These are phyloP conservation scores for Ramalina intermedia DNA, from an alignment of 495 filamentous ascomycete genomes.

Conservation along the genomic window DNA sequence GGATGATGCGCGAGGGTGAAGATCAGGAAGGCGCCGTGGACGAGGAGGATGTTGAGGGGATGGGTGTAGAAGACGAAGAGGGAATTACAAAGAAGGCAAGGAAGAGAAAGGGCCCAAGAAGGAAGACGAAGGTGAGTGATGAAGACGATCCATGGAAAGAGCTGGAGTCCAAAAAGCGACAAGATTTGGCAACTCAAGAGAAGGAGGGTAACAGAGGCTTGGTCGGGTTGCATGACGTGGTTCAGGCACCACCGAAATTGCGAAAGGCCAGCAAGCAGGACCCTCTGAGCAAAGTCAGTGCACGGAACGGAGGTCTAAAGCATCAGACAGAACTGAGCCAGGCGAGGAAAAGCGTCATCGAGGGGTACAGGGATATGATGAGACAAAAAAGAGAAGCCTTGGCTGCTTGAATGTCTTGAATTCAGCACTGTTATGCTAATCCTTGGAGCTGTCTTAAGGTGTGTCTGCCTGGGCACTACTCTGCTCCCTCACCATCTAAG, in stretches of 20 bases:
- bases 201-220: slow-evolving; percentile 34
- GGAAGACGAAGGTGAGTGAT: slow-evolving; percentile 29
- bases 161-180: slow-evolving; percentile 37
- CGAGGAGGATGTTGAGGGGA: slow-evolving; percentile 48
- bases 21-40: slow-evolving; percentile 23
- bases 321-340: slow-evolving; percentile 68
- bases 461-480: neutral
- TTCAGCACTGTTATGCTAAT: neutral
- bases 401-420: neutral
- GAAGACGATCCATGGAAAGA: slow-evolving; percentile 73
- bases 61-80: slow-evolving; percentile 40
- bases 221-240: slow-evolving; percentile 58
- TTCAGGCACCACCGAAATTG: slow-evolving; percentile 65
- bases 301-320: slow-evolving; percentile 64
- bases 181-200: slow-evolving; percentile 19
- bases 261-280: slow-evolving; percentile 48
- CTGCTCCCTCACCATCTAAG: neutral
- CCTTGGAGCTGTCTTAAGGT: neutral
- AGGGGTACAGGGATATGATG: slow-evolving; percentile 73
- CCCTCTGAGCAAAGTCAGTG: slow-evolving; percentile 50
- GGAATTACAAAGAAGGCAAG: slow-evolving; percentile 34
- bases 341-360: slow-evolving; percentile 62
- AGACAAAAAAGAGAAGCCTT: slow-evolving; percentile 37
- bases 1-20: slow-evolving; percentile 35
- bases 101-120: slow-evolving; percentile 44